A percentile compares a stretch with the other conserved stretches of the same genome.
phyloP scores from a whole-genome alignment of 768 basidiomycete genomes.

The Suillus variegatus region DNA sequence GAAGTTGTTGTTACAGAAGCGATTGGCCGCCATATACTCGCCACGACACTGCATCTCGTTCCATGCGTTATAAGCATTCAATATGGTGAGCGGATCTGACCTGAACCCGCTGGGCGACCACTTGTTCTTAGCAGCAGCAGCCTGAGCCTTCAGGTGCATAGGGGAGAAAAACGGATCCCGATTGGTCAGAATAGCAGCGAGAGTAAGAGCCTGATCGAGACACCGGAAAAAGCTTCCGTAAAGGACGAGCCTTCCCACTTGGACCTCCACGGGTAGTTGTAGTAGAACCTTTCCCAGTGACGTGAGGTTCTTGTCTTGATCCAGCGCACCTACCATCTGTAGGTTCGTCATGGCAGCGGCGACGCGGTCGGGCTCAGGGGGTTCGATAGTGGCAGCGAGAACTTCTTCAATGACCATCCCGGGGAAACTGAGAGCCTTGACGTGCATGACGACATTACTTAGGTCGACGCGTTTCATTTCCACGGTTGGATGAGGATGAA shows the following conservation, averaged over 20 bases:
- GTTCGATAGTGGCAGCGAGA: slow-evolving; percentile 81
- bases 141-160: slow-evolving; percentile 69
- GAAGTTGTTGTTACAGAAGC: slow-evolving; percentile 86
- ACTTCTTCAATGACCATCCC: slow-evolving; percentile 87
- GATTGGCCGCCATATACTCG: slow-evolving; percentile 64
- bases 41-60: slow-evolving; percentile 66
- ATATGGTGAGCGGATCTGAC: slow-evolving; percentile 79
- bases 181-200: slow-evolving; percentile 89
- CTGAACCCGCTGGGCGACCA: slow-evolving; percentile 82
- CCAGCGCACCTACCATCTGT: slow-evolving; percentile 86
- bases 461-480: slow-evolving; percentile 94
- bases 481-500: slow-evolving; percentile 84
- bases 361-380: slow-evolving; percentile 78
- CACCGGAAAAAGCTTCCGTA: slow-evolving; percentile 94
- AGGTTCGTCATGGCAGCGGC: slow-evolving; percentile 77
- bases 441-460: slow-evolving; percentile 93
- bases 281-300: slow-evolving; percentile 87
- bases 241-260: slow-evolving; percentile 86
- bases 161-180: slow-evolving; percentile 92
- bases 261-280: slow-evolving; percentile 86
- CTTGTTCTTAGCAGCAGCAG: slow-evolving; percentile 68
- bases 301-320: slow-evolving; percentile 73
- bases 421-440: slow-evolving; percentile 90
- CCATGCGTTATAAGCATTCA: slow-evolving; percentile 86
- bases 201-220: slow-evolving; percentile 81